Conservation (phyloP, 2,329 filamentous ascomycete species). For the Cercospora zeae-maydis region DNA sequence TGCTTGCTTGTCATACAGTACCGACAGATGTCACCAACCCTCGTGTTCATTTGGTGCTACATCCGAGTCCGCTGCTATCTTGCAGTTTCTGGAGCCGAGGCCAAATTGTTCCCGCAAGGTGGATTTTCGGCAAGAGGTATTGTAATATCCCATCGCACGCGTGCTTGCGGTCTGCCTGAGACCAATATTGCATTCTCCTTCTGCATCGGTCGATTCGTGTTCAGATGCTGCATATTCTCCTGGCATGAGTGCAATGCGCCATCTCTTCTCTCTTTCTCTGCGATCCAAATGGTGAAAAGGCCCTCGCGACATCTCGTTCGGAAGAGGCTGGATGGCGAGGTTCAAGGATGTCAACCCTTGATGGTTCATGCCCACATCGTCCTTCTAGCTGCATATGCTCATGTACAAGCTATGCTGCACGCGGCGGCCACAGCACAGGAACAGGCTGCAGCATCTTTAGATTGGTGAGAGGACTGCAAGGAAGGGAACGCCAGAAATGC, state of each 20-base stretch:
- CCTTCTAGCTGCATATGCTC: not conserved
- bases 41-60: not conserved
- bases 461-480: not conserved
- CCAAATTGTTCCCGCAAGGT: not conserved
- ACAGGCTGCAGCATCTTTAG: not conserved
- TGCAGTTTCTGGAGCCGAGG: not conserved
- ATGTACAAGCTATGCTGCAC: not conserved
- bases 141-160: not conserved
- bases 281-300: not conserved
- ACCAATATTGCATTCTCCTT: not conserved
- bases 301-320: not conserved
- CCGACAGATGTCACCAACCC: not conserved
- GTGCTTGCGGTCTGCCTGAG: not conserved
- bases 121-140: not conserved
- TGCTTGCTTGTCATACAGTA: not conserved
- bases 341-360: not conserved
- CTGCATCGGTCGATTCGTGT: not conserved
- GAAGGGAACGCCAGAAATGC: not conserved
- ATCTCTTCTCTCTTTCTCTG: not conserved
- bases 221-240: not conserved
- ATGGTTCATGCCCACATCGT: not conserved
- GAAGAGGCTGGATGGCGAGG: not conserved
- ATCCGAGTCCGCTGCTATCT: not conserved
- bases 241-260: not conserved
- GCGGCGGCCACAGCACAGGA: not conserved